Base-by-base conservation (phyloP, 2,329 filamentous ascomycete species). In the Endothia cerciana region DNA sequence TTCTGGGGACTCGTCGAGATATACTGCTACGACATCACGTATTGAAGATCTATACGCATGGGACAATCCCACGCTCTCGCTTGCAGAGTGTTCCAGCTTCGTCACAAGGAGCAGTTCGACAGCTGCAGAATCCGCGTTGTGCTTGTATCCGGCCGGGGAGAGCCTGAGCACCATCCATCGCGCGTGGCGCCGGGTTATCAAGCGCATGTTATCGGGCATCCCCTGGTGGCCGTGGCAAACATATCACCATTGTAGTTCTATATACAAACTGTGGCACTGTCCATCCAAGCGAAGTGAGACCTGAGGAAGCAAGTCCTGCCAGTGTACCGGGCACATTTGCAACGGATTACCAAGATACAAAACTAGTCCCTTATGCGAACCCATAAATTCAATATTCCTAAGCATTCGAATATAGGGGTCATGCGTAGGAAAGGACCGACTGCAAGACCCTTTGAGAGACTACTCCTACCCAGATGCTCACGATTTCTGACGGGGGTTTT, bases 401-500 rank as follows among this genome's bases (percentile, higher is more conserved):
- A 28, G 22, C 25, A 36, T 33, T 13, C 30, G 6, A 47, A n/a
- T 25, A 17, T 13, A 59, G 38, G 38, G 5, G 2, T 47, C 25
- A 5, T 47, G 17, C 28, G 25, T 45, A 25, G 57, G 17, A 60
- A 38, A 47, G 17, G 56, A 47, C 40, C 15, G 17, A 60, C 57
- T 60, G 41, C 28, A 11, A 17, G 25, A 33, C 33, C 33, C 33
- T 36, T 10, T 36, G 33, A 36, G 53, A 56, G n/a, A n/a, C n/a
- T n/a, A n/a, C 57, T 49, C 57, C 57, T 15, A 10, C 40, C 57
- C 28, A 60, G 57, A 62, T 45, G 17, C 28, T 53, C 51, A n/a
- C 49, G 30, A 57, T 30, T 30, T 4, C 33, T 19, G 15, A 6
- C 28, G 5, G 25, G 49, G 30, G 8, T 47, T n/a, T 30, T 25